A percentile compares a stretch with the other conserved stretches of the same genome.
phyloP scores from a whole-genome alignment of 768 basidiomycete genomes.

The Crepidotus variabilis region DNA sequence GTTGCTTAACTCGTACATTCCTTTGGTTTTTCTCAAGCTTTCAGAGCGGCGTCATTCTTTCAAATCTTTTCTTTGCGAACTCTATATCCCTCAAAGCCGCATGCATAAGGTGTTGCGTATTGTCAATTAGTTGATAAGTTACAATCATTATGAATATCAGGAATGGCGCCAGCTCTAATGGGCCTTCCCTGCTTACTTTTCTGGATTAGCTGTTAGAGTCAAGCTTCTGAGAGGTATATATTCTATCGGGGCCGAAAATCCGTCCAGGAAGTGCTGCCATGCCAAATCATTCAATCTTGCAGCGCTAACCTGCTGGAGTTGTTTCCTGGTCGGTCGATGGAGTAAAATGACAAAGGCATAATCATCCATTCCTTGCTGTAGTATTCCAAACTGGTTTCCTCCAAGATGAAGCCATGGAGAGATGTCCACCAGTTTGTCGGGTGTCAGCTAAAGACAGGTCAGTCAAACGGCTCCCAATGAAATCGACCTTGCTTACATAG shows the following conservation, averaged over 20 bases:
- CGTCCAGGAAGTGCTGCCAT: conserved; percentile 39
- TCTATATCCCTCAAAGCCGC: too few relatives aligned
- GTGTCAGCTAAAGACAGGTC: conserved; percentile 31
- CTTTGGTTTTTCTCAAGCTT: not conserved
- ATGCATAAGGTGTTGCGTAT: conserved; percentile 8
- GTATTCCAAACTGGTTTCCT: conserved; percentile 38
- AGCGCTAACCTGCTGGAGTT: conserved; percentile 32
- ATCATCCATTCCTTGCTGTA: conserved; percentile 23
- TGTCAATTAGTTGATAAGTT: conserved; percentile 16
- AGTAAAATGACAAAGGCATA: conserved; percentile 40
- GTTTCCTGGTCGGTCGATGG: conserved; percentile 45
- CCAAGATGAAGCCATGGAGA: conserved; percentile 40
- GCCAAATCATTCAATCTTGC: conserved; percentile 27
- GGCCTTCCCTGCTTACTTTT: not conserved
- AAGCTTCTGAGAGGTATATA: conserved; percentile 1
- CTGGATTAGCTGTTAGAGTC: not conserved
- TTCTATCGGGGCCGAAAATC: conserved; percentile 28
- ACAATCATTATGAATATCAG: not conserved
- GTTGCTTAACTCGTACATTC: not conserved
- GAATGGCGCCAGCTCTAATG: not conserved
- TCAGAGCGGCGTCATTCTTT: too few relatives aligned
- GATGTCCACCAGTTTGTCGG: conserved; percentile 49
- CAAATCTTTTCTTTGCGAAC: too few relatives aligned
- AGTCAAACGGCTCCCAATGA: not conserved
- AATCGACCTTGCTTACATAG: conserved; percentile 18